Evolutionary conservation across 768 basidiomycete genomes (phyloP).

Genomic region (Mycena latifolia): DNA sequence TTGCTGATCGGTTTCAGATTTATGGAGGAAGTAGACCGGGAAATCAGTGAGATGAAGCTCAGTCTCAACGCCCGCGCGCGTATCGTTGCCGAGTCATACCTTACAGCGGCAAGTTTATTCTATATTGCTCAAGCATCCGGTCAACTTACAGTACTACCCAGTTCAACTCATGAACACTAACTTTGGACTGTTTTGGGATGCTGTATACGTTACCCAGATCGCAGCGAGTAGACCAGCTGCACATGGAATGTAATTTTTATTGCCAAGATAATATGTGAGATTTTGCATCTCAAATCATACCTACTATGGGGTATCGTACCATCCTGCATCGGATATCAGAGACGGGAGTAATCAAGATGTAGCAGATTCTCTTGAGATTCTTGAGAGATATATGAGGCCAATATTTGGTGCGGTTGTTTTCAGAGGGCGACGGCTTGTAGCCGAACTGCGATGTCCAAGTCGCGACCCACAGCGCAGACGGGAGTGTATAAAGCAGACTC

Average conservation of each 20-base stretch:
- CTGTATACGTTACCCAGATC: conserved; percentile 26
- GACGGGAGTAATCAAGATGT: no score
- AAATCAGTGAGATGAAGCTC: conserved; percentile 99
- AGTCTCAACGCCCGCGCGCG: conserved; percentile 96
- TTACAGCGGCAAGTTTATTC: conserved; percentile 78
- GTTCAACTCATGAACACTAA: conserved; percentile 53
- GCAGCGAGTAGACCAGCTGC: conserved; percentile 26
- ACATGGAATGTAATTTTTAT: conserved; percentile 35
- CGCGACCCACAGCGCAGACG: conserved; percentile 50
- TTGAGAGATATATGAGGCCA: no score
- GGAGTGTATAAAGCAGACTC: conserved; percentile 75
- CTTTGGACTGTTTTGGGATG: conserved; percentile 19
- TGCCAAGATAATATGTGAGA: no score
- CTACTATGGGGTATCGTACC: no score
- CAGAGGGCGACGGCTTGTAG: background rate
- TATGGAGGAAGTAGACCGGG: conserved; percentile 99
- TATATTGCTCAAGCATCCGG: background rate
- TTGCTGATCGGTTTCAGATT: conserved; percentile 64
- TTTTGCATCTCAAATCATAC: no score
- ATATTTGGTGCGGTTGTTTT: background rate
- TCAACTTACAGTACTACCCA: conserved; percentile 33
- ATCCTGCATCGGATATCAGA: background rate
- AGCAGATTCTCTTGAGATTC: no score
- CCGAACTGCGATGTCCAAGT: conserved; percentile 25
- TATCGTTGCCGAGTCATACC: conserved; percentile 96